Conservation (phyloP, 2,329 filamentous ascomycete genomes). For the Lizonia empirigonia region DNA sequence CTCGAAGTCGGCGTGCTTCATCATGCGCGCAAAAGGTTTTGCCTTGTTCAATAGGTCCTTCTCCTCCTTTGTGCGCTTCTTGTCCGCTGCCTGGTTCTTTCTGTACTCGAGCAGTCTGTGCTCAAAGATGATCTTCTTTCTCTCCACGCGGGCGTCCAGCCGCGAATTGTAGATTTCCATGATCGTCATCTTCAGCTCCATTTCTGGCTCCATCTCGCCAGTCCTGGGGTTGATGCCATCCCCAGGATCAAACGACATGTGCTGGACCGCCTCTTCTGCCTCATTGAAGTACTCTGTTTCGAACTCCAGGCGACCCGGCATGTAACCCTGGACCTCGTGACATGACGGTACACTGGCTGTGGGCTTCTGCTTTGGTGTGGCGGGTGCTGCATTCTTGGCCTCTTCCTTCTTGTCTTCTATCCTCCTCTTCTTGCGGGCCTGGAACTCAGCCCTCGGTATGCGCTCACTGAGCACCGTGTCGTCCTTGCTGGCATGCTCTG, state of each 20-base stretch:
- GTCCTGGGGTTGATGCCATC: slow-evolving; percentile 87
- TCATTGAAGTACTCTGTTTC: slow-evolving; percentile 98
- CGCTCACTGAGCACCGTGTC: slow-evolving; percentile 79
- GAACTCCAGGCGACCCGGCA: slow-evolving; percentile 96
- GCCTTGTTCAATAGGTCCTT: slow-evolving; percentile 88
- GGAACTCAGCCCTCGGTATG: slow-evolving; percentile 90
- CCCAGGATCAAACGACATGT: slow-evolving; percentile 97
- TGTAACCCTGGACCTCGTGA: slow-evolving; percentile 97
- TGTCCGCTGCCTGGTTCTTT: slow-evolving; percentile 86
- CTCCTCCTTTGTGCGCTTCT: slow-evolving; percentile 96
- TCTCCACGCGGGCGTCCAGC: slow-evolving; percentile 85
- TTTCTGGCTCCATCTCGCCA: slow-evolving; percentile 88
- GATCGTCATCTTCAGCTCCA: slow-evolving; percentile 95
- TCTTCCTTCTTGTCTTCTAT: slow-evolving; percentile 92
- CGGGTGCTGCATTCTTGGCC: slow-evolving; percentile 79
- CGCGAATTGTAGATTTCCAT: slow-evolving; percentile 98
- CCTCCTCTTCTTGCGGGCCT: slow-evolving; percentile 85
- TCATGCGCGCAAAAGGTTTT: slow-evolving; percentile 95
- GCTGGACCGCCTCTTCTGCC: slow-evolving; percentile 95
- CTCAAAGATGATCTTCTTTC: slow-evolving; percentile 96
- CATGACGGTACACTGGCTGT: slow-evolving; percentile 94
- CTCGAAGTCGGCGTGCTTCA: slow-evolving; percentile 92
- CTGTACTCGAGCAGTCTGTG: slow-evolving; percentile 92
- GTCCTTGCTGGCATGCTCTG: slow-evolving; percentile 80
- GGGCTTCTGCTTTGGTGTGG: slow-evolving; percentile 91